phyloP scores from a whole-genome alignment of 2,329 filamentous ascomycete genomes.

The Botrytis fragariae region DNA sequence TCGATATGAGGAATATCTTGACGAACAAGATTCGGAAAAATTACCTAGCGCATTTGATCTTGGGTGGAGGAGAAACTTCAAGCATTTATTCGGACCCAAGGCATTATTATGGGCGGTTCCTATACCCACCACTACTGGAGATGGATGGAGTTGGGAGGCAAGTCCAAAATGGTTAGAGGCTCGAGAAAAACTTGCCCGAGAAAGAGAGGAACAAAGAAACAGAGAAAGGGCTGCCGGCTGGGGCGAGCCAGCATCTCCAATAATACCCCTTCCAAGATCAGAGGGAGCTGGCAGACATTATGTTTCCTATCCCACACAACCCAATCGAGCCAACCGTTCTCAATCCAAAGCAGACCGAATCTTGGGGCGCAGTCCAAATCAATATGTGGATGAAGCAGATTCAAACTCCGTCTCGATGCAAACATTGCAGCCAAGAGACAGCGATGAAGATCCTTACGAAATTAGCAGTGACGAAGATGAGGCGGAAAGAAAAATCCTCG shows the following conservation, averaged over 20 bases:
- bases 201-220: slow-evolving; percentile 58
- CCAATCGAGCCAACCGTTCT: slow-evolving; percentile 19
- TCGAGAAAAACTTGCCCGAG: slow-evolving; percentile 58
- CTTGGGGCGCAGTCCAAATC: slow-evolving; percentile 36
- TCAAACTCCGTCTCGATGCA: slow-evolving; percentile 34
- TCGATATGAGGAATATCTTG: slow-evolving; percentile 76
- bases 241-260: slow-evolving; percentile 45
- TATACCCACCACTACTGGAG: slow-evolving; percentile 79
- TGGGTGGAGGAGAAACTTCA: slow-evolving; percentile 75
- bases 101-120: slow-evolving; percentile 76
- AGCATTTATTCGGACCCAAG: slow-evolving; percentile 75
- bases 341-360: slow-evolving; percentile 40
- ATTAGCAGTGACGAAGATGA: slow-evolving; percentile 37
- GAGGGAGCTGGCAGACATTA: slow-evolving; percentile 37
- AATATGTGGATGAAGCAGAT: slow-evolving; percentile 32
- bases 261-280: slow-evolving; percentile 20
- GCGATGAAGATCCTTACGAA: slow-evolving; percentile 35
- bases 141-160: slow-evolving; percentile 93
- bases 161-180: slow-evolving; percentile 75
- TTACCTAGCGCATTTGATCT: slow-evolving; percentile 93
- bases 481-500: slow-evolving; percentile 27
- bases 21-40: slow-evolving; percentile 83
- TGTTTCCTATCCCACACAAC: slow-evolving; percentile 28
- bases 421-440: slow-evolving; percentile 28
- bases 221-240: slow-evolving; percentile 67